Base-by-base conservation (phyloP, 345 rosid genomes). In the Microthlaspi erraticum region DNA sequence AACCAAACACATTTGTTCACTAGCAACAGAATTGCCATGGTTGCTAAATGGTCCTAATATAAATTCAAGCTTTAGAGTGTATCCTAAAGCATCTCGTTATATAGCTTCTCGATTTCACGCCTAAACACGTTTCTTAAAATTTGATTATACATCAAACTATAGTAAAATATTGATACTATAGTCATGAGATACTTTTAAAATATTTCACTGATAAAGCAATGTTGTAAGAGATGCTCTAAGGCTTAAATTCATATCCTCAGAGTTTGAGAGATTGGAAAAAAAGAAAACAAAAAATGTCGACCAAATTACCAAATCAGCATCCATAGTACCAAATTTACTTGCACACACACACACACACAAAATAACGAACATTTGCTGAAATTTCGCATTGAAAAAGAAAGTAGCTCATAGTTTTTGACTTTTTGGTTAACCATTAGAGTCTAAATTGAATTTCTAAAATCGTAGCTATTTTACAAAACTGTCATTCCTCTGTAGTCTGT, bases 401-500 rank as follows among this genome's bases (percentile, higher is more conserved):
- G 43, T 17, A 53, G 52, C 33, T 61, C 10, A 34, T 51, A 10
- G 17, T 16, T 16, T 26, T 26, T 26, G 2, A 26, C 29, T 26
- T 26, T 26, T 37, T 12, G 16, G 51, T 64, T 55, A 55, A 46
- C 16, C 64, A 72, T 44, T 54, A 55, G 48, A 53, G 31, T 39
- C 52, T n/a, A 73, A 37, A 23, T 41, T 51, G 60, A 71, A 50
- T 60, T 6, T 60, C 60, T 70, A 60, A 29, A 57, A 50, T 32
- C 54, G 51, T 8, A 74, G 6, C 78, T 66, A 74, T 50, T 10
- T 50, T 67, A 74, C 62, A 74, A 74, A 74, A 74, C 16, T 23
- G 54, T 41, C 46, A 50, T 74, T 58, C 66, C 53, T 49, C 66
- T 73, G 43, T 73, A 73, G 45, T 49, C 66, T 73, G 43, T 73